Conservation (phyloP, 129 eudicot species). For the Daucus carota region DNA sequence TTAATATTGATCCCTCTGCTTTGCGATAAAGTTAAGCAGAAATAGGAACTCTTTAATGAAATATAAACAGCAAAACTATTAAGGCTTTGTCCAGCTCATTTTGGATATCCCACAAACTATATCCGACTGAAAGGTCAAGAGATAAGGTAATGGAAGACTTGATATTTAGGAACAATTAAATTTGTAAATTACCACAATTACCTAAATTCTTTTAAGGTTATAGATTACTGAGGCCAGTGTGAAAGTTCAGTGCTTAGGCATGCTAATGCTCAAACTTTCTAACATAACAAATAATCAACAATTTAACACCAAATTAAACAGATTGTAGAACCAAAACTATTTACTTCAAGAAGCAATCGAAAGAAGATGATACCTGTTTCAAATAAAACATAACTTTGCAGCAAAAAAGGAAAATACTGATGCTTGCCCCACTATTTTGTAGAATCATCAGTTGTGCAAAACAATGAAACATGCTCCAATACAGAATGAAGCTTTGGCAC, state of each 20-base stretch:
- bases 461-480: conserved; percentile 47
- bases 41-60: neutral
- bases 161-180: neutral
- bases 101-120: neutral
- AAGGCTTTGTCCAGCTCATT: neutral
- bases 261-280: neutral
- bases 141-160: neutral
- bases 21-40: neutral
- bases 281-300: neutral
- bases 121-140: neutral
- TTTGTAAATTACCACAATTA: neutral
- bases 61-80: neutral
- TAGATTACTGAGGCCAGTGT: neutral
- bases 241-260: neutral
- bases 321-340: neutral
- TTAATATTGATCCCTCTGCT: neutral
- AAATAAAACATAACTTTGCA: conserved; percentile 17
- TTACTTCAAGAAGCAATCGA: neutral
- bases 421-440: conserved; percentile 11
- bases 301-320: neutral
- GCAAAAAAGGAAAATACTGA: conserved; percentile 20
- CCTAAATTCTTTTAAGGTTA: neutral
- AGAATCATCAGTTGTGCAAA: conserved; percentile 14
- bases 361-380: conserved; percentile 17
- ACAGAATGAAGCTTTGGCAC: conserved; percentile 65